Conservation (phyloP, 176 grass and related monocot species). For the Ensete glaucum region DNA sequence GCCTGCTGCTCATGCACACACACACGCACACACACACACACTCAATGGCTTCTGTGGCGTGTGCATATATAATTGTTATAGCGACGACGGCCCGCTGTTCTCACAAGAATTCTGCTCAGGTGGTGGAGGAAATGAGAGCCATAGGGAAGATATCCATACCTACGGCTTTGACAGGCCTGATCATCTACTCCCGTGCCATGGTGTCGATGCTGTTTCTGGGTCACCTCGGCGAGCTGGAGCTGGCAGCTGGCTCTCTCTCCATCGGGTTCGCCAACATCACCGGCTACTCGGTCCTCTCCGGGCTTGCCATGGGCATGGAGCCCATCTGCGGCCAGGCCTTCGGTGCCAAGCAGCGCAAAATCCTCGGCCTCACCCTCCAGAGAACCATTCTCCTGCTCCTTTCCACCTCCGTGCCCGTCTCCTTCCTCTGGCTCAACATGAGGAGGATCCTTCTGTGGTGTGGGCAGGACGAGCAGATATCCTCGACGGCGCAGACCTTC, state of each 20-base stretch:
- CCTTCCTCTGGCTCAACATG: conserved; percentile 3
- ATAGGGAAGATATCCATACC: conserved; percentile 7
- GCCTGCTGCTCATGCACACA: neutral
- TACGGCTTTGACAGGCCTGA: neutral
- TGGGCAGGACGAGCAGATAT: conserved; percentile 3
- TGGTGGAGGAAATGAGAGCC: conserved; percentile 2
- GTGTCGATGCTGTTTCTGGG: conserved; percentile 3
- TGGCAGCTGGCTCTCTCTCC: no score
- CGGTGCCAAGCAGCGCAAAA: neutral
- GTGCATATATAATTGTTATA: neutral
- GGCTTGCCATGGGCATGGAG: no score
- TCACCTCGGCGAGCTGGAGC: neutral
- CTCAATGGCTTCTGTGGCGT: neutral
- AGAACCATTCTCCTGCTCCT: conserved; percentile 6
- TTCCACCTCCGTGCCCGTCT: neutral
- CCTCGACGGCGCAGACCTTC: neutral
- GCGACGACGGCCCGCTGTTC: no score
- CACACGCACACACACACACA: no score
- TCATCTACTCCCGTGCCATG: conserved; percentile 4
- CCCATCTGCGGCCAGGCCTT: no score
- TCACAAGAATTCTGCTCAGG: neutral
- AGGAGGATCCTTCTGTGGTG: conserved; percentile 3
- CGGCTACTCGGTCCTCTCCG: no score
- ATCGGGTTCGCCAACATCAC: no score
- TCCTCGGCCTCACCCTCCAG: conserved; percentile 4